Evolutionary conservation across 2,329 filamentous ascomycete species (phyloP).

Genomic region (Colletotrichum melonis): DNA sequence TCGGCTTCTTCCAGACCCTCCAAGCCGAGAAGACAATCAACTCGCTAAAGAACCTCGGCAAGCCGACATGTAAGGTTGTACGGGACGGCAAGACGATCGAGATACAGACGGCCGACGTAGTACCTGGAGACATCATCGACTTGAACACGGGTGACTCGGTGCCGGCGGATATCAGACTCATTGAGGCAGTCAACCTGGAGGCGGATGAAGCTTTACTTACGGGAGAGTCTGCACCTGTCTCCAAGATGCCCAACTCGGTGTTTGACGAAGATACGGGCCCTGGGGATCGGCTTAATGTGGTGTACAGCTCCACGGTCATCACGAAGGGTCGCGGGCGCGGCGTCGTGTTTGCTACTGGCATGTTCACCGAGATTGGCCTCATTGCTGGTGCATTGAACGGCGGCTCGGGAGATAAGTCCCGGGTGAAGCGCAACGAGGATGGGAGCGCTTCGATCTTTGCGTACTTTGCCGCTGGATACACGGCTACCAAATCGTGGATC

Average conservation of each 20-base stretch:
- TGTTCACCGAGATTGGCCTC: constrained; percentile 71
- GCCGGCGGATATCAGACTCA: constrained; percentile 53
- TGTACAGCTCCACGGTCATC: constrained; percentile 70
- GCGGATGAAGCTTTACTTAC: constrained; percentile 72
- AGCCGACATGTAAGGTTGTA: constrained; percentile 60
- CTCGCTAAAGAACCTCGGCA: constrained; percentile 59
- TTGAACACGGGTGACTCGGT: constrained; percentile 59
- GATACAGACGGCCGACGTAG: constrained; percentile 57
- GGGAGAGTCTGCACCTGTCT: constrained; percentile 70
- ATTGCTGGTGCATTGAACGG: constrained; percentile 67
- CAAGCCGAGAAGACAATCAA: constrained; percentile 65
- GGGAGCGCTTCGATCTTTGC: too few species aligned
- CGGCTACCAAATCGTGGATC: constrained; percentile 55
- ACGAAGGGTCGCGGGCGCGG: constrained; percentile 71
- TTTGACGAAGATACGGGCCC: constrained; percentile 64
- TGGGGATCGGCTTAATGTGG: constrained; percentile 71
- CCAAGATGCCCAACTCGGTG: constrained; percentile 60
- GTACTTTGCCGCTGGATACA: constrained; percentile 37
- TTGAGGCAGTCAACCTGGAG: constrained; percentile 66
- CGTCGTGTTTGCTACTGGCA: constrained; percentile 69
- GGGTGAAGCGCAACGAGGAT: constrained; percentile 50
- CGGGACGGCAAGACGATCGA: constrained; percentile 56
- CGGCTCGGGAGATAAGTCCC: constrained; percentile 62
- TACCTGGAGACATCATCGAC: constrained; percentile 68
- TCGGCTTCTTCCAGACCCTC: constrained; percentile 66